A percentile compares a stretch with the other conserved stretches of the same genome.
These are phyloP conservation scores for Cytospora paraplurivora DNA, from an alignment of 2,329 filamentous ascomycete genomes.

Conservation along the genomic window DNA sequence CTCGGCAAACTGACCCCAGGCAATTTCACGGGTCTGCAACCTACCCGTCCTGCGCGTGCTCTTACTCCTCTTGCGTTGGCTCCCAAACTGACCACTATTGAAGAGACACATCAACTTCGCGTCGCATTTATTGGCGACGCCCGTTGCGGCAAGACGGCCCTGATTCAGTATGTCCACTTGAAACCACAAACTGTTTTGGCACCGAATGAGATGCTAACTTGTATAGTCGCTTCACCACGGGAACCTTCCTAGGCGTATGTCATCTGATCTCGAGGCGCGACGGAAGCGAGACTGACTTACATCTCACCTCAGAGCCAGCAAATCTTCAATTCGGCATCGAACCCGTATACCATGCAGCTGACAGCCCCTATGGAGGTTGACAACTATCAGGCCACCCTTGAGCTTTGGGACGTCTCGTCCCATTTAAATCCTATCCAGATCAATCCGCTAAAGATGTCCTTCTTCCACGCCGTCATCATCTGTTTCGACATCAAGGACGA, in stretches of 20 bases:
- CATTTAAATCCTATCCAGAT: constrained; percentile 19
- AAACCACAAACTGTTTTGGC: background rate
- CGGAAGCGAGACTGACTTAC: too few relatives aligned
- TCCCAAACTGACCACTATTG: background rate
- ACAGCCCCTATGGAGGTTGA: constrained; percentile 12
- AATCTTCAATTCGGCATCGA: background rate
- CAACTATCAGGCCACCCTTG: constrained; percentile 21
- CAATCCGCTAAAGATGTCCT: constrained; percentile 28
- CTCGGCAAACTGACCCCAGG: constrained; percentile 1
- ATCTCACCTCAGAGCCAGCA: background rate
- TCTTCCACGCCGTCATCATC: constrained; percentile 42
- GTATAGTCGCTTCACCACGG: constrained; percentile 3
- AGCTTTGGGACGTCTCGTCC: constrained; percentile 36
- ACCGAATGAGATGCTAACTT: background rate
- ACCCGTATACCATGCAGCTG: background rate
- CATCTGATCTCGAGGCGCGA: background rate
- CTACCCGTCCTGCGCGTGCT: background rate
- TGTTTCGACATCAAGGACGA: constrained; percentile 41
- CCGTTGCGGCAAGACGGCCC: constrained; percentile 6
- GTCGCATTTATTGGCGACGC: constrained; percentile 11
- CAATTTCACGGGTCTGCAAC: background rate
- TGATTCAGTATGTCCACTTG: constrained; percentile 2
- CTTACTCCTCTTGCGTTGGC: background rate
- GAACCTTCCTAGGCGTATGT: constrained; percentile 3
- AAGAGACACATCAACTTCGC: background rate